Evolutionary conservation across 257 asterid genomes (phyloP).

Genomic region (Thymus quinquecostatus): DNA sequence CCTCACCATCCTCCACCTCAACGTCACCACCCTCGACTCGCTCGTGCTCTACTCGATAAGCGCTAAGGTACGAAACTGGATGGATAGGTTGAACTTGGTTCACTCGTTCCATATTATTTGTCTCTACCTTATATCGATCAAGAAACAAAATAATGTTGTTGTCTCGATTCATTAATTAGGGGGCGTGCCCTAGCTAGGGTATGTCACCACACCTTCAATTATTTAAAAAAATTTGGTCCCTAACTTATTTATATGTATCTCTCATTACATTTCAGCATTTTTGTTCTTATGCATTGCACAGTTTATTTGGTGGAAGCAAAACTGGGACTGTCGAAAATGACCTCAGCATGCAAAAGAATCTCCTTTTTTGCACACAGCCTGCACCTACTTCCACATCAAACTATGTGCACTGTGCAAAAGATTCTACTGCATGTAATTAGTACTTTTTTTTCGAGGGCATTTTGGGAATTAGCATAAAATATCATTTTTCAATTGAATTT

Average conservation of each 20-base stretch:
- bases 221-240: constrained; percentile 20
- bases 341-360: constrained; percentile 78
- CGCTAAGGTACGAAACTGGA: constrained; percentile 64
- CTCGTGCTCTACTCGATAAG: constrained; percentile 92
- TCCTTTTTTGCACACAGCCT: constrained; percentile 50
- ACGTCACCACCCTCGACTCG: constrained; percentile 75
- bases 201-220: constrained; percentile 20
- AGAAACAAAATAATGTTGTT: constrained; percentile 21
- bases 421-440: constrained; percentile 45
- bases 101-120: constrained; percentile 26
- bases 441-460: constrained; percentile 15
- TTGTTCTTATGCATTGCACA: constrained; percentile 7
- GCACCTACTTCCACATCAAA: constrained; percentile 50
- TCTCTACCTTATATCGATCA: constrained; percentile 7
- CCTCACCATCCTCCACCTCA: constrained; percentile 84
- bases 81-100: constrained; percentile 8
- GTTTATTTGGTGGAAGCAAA: constrained; percentile 40
- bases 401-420: constrained; percentile 43
- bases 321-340: constrained; percentile 65
- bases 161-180: constrained; percentile 30
- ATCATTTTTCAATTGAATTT: constrained; percentile 8
- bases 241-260: background rate
- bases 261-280: background rate
- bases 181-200: constrained; percentile 19
- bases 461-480: constrained; percentile 33